Conservation (phyloP, 257 asterid species). For the Solanum raphanifolium region DNA sequence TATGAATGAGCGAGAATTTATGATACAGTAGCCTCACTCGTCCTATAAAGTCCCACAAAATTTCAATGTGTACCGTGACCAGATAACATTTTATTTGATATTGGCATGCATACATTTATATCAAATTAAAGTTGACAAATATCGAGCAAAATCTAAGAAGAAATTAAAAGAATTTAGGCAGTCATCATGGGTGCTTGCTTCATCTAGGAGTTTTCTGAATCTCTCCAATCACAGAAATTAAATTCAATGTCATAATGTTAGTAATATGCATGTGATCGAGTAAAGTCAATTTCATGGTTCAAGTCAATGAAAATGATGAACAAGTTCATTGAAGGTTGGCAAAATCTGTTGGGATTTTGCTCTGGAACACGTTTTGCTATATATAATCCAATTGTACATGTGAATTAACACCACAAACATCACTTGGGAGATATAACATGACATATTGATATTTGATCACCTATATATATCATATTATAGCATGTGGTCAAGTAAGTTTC, state of each 20-base stretch:
- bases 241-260: background rate
- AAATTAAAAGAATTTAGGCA: background rate
- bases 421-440: background rate
- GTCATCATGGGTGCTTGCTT: background rate
- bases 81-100: background rate
- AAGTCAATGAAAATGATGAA: background rate
- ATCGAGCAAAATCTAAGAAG: background rate
- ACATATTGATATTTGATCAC: background rate
- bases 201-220: background rate
- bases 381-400: background rate
- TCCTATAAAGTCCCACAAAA: background rate
- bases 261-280: background rate
- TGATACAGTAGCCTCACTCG: background rate
- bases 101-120: background rate
- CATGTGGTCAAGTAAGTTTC: background rate
- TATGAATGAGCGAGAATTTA: background rate
- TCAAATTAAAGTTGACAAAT: background rate
- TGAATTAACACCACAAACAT: background rate
- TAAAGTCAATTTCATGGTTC: background rate
- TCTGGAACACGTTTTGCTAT: background rate
- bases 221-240: background rate
- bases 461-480: background rate
- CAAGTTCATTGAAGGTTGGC: background rate
- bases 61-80: fast-evolving
- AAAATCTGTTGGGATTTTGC: background rate